Evolutionary conservation across 208 protist species (phyloP).

Genomic region (Trypanosoma platydactyli): DNA sequence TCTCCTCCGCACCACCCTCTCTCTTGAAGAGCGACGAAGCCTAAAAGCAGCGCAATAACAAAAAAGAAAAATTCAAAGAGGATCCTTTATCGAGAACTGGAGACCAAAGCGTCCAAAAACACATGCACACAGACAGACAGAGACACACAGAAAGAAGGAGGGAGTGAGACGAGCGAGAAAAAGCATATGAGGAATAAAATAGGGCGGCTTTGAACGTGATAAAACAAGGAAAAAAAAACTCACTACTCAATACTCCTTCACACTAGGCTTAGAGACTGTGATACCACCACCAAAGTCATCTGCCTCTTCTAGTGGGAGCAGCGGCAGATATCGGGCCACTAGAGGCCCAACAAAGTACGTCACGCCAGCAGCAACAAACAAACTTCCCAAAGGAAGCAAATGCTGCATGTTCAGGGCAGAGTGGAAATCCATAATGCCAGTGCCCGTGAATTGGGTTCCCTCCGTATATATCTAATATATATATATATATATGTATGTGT

Average conservation of each 20-base stretch:
- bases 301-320: not conserved
- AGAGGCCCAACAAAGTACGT: constrained; percentile 1
- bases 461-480: too few species aligned
- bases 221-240: constrained; percentile 1
- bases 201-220: too few species aligned
- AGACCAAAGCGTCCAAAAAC: too few species aligned
- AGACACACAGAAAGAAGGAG: constrained; percentile 5
- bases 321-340: not conserved
- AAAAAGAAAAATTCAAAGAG: too few species aligned
- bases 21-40: not conserved
- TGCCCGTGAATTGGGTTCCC: too few species aligned
- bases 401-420: not conserved
- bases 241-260: too few species aligned
- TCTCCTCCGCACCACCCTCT: too few species aligned
- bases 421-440: constrained; percentile 21
- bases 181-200: not conserved
- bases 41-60: too few species aligned
- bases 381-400: not conserved
- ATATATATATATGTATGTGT: not conserved
- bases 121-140: constrained; percentile 3
- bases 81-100: too few species aligned
- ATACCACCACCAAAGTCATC: too few species aligned
- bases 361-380: constrained; percentile 2
- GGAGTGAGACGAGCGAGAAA: constrained; percentile 4
- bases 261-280: too few species aligned